Conservation (phyloP, 768 basidiomycete genomes). For the Suillus subluteus region DNA sequence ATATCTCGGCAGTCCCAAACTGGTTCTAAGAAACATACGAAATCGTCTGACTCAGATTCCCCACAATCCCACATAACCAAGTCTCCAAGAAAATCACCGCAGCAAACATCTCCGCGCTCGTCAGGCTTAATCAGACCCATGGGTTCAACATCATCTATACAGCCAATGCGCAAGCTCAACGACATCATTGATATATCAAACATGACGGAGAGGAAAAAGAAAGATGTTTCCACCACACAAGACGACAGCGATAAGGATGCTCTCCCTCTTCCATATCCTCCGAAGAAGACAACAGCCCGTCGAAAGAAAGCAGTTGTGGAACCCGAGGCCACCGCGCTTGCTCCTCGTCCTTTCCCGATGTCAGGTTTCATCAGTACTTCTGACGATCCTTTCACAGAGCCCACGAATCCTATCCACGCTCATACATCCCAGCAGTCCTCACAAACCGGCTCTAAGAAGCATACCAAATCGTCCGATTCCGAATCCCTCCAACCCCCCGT, state of each 20-base stretch:
- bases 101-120: constrained; percentile 17
- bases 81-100: constrained; percentile 1
- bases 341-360: constrained; percentile 32
- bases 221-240: constrained; percentile 4
- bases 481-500: constrained; percentile 28
- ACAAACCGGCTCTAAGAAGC: constrained; percentile 9
- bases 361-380: constrained; percentile 7
- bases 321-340: not conserved
- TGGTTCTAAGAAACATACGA: constrained; percentile 7
- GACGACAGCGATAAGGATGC: constrained; percentile 8
- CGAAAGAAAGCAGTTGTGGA: constrained; percentile 1
- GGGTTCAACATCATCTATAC: constrained; percentile 10
- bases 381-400: constrained; percentile 11
- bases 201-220: constrained; percentile 24
- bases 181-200: constrained; percentile 41
- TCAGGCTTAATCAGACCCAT: constrained; percentile 16
- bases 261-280: not conserved
- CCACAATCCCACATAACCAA: constrained; percentile 29
- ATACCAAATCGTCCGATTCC: constrained; percentile 19
- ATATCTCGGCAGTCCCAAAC: not conserved
- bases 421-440: constrained; percentile 1
- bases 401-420: not conserved
- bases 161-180: constrained; percentile 13
- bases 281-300: not conserved
- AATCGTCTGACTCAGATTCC: constrained; percentile 27